Evolutionary conservation across 139 green algal genomes (phyloP), one percentile per base, ranked within the genome.

Genomic region (Ostreobium quekettii): DNA sequence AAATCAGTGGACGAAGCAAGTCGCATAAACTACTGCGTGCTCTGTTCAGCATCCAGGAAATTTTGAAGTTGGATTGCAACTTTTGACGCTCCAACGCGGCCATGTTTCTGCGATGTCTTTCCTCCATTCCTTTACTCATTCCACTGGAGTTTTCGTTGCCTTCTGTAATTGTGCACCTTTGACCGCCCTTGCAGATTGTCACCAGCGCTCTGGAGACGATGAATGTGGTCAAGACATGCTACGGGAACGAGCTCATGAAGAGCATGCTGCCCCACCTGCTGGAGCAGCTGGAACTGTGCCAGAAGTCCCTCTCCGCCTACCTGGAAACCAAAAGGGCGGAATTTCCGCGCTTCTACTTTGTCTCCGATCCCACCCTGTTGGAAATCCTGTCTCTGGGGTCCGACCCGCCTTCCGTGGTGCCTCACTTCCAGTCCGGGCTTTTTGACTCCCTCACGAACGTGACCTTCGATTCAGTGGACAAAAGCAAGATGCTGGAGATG

Each of bases 291-390:
- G 92, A 97, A 83, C 76, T 96, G 61, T 95, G 87, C 76, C 91
- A 97, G 78, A 97, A 97, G 86, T 85, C 71, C 1, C 82, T 97
- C 29, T 85, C 77, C 26, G 84, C 86, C 4, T 97, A 96, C 84
- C 82, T 97, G 38, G 91, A 97, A 79, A 86, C 85, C 71, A 97
- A 97, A 80, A 82, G 92, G 58, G 90, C 89, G 36, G 84, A 95
- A 73, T 97, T 97, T 73, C 91, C 92, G 0, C 84, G 92, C 60
- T 97, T 97, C 78, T 97, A 97, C 80, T 97, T 97, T 77, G 92
- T 97, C 36, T 95, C 88, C 2, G 92, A 97, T 73, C 86, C 92
- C 58, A 97, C 91, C 1, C 83, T 97, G 75, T 82, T 97, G 58
- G 91, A 97, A 77, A 96, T 97, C 66, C 80, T 97, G 77, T 96